Percentiles rank a stretch among this genome's conserved stretches.
These are phyloP conservation scores for Fusarium coicis DNA, from an alignment of 2,329 filamentous ascomycete species.

Conservation along the genomic window DNA sequence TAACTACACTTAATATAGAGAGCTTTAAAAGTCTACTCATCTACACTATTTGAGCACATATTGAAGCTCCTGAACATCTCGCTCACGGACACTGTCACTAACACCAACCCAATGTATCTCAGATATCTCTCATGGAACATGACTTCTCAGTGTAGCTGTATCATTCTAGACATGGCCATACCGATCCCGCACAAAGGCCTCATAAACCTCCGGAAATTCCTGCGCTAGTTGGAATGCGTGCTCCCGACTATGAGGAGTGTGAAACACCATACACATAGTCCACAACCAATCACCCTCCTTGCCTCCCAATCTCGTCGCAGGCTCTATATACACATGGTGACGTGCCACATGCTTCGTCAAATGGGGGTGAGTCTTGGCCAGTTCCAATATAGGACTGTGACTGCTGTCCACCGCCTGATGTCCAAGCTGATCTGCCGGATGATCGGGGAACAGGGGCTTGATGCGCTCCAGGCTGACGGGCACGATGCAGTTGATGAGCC, in stretches of 20 bases:
- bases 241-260: not conserved
- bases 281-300: not conserved
- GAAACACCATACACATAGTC: not conserved
- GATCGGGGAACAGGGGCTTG: not conserved
- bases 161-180: not conserved
- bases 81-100: fast-evolving
- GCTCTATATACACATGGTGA: not conserved
- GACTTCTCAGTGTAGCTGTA: not conserved
- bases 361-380: not conserved
- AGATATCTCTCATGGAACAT: not conserved
- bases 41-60: not conserved
- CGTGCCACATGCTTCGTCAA: not conserved
- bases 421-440: not conserved
- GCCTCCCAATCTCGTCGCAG: not conserved
- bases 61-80: not conserved
- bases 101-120: not conserved
- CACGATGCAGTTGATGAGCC: not conserved
- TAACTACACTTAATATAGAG: no score
- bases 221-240: not conserved
- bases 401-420: not conserved
- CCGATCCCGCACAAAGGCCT: not conserved
- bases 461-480: not conserved
- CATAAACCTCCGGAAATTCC: not conserved
- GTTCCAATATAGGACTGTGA: not conserved
- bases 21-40: not conserved